Percentiles rank a stretch among this genome's conserved stretches.
These are phyloP conservation scores for Aspergillus sp. DNA, from an alignment of 2,329 filamentous ascomycete species.

Conservation along the genomic window DNA sequence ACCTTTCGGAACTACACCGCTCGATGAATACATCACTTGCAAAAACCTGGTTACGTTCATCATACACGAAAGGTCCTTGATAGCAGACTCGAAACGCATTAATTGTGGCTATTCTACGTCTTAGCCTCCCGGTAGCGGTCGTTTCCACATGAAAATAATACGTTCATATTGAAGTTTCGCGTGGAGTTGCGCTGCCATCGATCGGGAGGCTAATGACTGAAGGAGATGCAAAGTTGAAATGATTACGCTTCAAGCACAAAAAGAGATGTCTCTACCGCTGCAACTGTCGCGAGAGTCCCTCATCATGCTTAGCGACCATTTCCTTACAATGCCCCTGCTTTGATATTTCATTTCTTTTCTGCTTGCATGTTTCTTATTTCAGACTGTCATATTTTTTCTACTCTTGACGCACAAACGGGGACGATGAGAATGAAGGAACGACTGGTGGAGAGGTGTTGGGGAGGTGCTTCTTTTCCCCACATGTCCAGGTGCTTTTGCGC, in stretches of 20 bases:
- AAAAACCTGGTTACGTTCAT: background rate
- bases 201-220: conserved; percentile 30
- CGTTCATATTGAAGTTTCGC: conserved; percentile 11
- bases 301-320: conserved; percentile 6
- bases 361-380: conserved; percentile 17
- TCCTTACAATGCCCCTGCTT: conserved; percentile 17
- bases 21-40: background rate
- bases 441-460: conserved; percentile 22
- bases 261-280: conserved; percentile 22
- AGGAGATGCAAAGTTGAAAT: conserved; percentile 37
- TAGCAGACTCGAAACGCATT: conserved; percentile 34
- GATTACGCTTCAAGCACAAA: conserved; percentile 26
- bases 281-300: conserved; percentile 23
- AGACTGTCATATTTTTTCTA: conserved; percentile 20
- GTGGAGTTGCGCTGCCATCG: conserved; percentile 9
- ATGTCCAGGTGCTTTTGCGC: conserved; percentile 17
- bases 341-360: conserved; percentile 12
- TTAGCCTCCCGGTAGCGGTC: conserved; percentile 27
- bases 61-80: conserved; percentile 23
- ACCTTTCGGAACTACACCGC: conserved; percentile 6
- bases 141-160: conserved; percentile 19
- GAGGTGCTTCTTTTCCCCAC: conserved; percentile 18
- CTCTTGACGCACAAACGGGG: conserved; percentile 34
- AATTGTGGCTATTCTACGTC: conserved; percentile 40
- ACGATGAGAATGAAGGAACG: conserved; percentile 28